phyloP scores from a whole-genome alignment of 768 basidiomycete genomes.

The Coprinopsis sp. region DNA sequence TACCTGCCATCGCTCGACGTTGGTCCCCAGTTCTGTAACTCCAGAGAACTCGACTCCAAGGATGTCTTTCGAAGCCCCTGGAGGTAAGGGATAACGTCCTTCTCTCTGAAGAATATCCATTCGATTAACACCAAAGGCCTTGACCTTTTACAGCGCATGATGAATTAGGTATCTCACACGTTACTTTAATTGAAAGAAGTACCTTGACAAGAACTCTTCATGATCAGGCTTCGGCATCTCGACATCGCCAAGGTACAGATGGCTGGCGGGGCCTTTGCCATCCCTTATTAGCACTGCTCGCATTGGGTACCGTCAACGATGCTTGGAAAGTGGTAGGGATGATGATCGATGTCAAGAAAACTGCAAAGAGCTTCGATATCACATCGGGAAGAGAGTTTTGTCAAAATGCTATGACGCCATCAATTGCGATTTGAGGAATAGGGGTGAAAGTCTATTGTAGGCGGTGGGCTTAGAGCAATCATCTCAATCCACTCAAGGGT shows the following conservation, averaged over 20 bases:
- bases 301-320: conserved; percentile 38
- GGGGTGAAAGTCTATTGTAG: no score
- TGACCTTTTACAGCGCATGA: conserved; percentile 42
- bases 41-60: conserved; percentile 90
- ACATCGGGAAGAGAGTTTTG: no score
- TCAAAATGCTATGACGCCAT: no score
- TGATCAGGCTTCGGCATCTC: conserved; percentile 53
- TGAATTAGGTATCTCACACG: conserved; percentile 2
- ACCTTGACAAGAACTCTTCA: conserved; percentile 81
- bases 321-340: background rate
- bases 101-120: conserved; percentile 77
- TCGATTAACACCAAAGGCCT: conserved; percentile 84
- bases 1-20: conserved; percentile 48
- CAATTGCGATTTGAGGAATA: no score
- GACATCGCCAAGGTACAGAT: conserved; percentile 71
- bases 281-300: conserved; percentile 76
- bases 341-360: no score
- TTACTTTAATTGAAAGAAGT: conserved; percentile 12
- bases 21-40: conserved; percentile 44
- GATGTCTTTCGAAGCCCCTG: conserved; percentile 67
- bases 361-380: no score
- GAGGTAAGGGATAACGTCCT: conserved; percentile 72
- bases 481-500: no score
- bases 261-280: conserved; percentile 69
- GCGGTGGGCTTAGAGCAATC: no score